Base-by-base conservation (phyloP, 106 monocot genomes). In the Dendrobium nobile region DNA sequence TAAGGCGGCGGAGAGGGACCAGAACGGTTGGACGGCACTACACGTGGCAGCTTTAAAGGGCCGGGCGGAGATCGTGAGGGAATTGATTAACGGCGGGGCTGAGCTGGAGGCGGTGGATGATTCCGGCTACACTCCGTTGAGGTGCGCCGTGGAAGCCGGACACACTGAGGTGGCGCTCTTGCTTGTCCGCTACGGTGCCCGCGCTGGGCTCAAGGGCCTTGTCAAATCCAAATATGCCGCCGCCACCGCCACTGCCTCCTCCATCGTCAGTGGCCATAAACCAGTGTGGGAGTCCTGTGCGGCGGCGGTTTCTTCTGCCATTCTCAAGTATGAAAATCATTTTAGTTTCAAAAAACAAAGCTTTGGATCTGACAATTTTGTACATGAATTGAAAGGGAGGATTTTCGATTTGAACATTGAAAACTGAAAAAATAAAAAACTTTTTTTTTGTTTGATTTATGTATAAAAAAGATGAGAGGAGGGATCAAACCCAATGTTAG, bases 1-100 rank as follows among this genome's bases (percentile, higher is more conserved):
- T 41, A 76, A 4, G 28, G 82, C 75, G 9, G 72, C 68, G 37
- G 47, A 51, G 44, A 64, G 79, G 73, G 88, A 85, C 76, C 88
- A 85, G 77, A 82, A 85, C 24, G 85, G 88, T 51, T 85, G 88
- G 88, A 85, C 88, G 7, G 51, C 87, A 13, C 68, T 87, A 54
- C 84, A 84, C 64, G 41, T 84, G 24, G 85, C 85, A 5, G 88
- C 82, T 20, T 88, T 85, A 44, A 81, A 82, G 45, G 88, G 87
- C 9, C 41, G 81, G 72, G 9, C 51, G 7, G 84, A 84, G 73
- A 73, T 59, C 17, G 83, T 75, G 67, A 61, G 43, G 78, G 33
- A 56, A 13, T 47, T 87, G 33, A 20, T 87, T 17, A 80, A 80
- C 4, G 28, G 59, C 41, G 86, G 77, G 10, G 82, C 86, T 19